Base-by-base conservation (phyloP, 2,329 filamentous ascomycete species). In the Alternaria sp. region DNA sequence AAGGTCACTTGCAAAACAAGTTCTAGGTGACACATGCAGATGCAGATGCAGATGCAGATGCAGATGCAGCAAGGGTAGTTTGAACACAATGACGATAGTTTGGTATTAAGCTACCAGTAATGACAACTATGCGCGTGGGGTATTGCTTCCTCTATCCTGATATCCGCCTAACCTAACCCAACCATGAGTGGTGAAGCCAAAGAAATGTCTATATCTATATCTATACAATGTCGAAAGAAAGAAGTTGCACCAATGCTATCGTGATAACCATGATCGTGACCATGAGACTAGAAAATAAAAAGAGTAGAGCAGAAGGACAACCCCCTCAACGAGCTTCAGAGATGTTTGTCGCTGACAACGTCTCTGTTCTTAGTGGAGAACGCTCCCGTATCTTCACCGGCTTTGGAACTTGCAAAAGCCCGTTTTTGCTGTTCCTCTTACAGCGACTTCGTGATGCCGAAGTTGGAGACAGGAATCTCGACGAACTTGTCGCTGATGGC, bases 391-490 rank as follows among this genome's bases (percentile, higher is more conserved):
- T 18, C 34, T 61, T 54, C 4, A 22, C 20, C 3, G 38, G 53
- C 16, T 18, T 38, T 7, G 63, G 59, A 9, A 61, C 51, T 14
- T 64, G 49, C 11, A 67, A 43, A 8, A 40, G n/a, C 9, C 36
- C 10, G n/a, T 40, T 40, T n/a, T 40, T 40, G 36, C n/a, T 40
- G n/a, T 18, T 40, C 10, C n/a, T 10, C n/a, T 20, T 40, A 20
- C 60, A 63, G 20, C 63, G 65, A 20, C 46, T 63, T 5, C 60
- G 54, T 20, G n/a, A 32, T 6, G 57, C 52, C 2, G 50, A 55
- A 11, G 20, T 14, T 11, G 52, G 57, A 18, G 46, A 57, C 25
- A 50, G 28, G 16, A 30, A 20, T 2, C 36, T 52, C 12, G 57
- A 32, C 8, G 60, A 9, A 7, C 40, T 12, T 20, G 40, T 9